Evolutionary conservation across 2,329 filamentous ascomycete species (phyloP), one percentile per base, ranked within the genome.

Genomic region (Colletotrichum abscissum): DNA sequence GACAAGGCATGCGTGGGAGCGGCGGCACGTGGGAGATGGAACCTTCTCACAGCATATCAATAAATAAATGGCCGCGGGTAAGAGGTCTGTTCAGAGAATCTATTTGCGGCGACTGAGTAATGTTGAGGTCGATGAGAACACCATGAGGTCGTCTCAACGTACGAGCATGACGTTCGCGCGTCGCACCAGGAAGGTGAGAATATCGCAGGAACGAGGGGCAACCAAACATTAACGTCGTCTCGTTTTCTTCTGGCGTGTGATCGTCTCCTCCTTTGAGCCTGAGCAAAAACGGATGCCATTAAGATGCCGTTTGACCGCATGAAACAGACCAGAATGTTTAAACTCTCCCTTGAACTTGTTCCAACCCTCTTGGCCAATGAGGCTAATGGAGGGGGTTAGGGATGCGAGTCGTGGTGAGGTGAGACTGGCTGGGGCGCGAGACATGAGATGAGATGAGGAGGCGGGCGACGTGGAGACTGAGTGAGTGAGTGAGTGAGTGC

Each of bases 291-390:
- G 59, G 49, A 35, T 49, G 46, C 33, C 33, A 28, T 56, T 54
- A n/a, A 65, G 62, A 70, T 22, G 46, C 67, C 60, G 67, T 65
- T 56, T 57, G 35, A 16, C n/a, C 35, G 71, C 71, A 73, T 73
- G 71, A 73, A 71, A 71, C 71, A 73, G 56, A 22, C 26, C 46
- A 65, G 65, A 73, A 65, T 52, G 58, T 49, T 46, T 57, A 66
- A 66, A 52, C 14, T 55, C 26, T 54, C 69, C 67, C 22, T 71
- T 65, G 60, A 73, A 35, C 60, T 63, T 71, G 67, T 66, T 62
- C 38, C 5, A 26, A 66, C 56, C 60, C 56, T 26, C 26, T 63
- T 52, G 46, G 35, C 71, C 67, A 73, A 73, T 73, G 60, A 33
- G 26, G n/a, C 46, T 52, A 33, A 16, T 14, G 35, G 35, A 14